phyloP scores from a whole-genome alignment of 2,329 filamentous ascomycete genomes.

The Pseudocercospora crystallina region DNA sequence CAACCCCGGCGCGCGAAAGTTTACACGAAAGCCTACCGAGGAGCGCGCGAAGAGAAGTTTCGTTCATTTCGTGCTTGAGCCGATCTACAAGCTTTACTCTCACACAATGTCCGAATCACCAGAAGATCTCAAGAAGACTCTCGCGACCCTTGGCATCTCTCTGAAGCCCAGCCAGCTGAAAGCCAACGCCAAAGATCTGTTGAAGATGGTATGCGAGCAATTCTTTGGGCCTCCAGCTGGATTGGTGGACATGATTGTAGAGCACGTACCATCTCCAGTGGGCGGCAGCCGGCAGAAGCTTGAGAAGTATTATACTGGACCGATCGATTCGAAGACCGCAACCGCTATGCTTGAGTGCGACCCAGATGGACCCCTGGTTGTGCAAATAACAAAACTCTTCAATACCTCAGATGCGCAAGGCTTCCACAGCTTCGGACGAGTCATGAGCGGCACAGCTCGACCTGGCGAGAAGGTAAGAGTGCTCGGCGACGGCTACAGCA shows the following conservation, averaged over 20 bases:
- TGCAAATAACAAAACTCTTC: constrained; percentile 92
- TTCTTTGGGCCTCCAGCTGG: constrained; percentile 90
- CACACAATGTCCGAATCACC: constrained; percentile 91
- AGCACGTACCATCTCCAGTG: constrained; percentile 83
- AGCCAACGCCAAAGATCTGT: constrained; percentile 80
- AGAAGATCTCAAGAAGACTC: constrained; percentile 74
- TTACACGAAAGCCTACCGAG: constrained; percentile 83
- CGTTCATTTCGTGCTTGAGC: constrained; percentile 91
- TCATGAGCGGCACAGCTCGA: constrained; percentile 86
- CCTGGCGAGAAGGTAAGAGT: constrained; percentile 83
- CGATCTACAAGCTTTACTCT: constrained; percentile 96
- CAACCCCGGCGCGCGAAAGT: constrained; percentile 85
- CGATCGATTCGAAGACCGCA: constrained; percentile 77
- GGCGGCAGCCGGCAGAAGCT: constrained; percentile 75
- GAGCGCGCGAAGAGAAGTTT: constrained; percentile 81
- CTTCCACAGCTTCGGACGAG: constrained; percentile 86
- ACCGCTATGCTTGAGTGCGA: constrained; percentile 78
- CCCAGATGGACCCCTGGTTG: constrained; percentile 84
- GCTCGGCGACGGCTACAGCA: constrained; percentile 89
- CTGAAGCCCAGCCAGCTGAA: constrained; percentile 93
- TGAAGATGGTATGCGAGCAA: constrained; percentile 87
- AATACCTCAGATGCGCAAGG: constrained; percentile 85
- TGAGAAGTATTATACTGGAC: constrained; percentile 88
- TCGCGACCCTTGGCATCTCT: constrained; percentile 75
- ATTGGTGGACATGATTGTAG: constrained; percentile 92